Evolutionary conservation across 345 rosid genomes (phyloP).

Genomic region (Acer negundo): DNA sequence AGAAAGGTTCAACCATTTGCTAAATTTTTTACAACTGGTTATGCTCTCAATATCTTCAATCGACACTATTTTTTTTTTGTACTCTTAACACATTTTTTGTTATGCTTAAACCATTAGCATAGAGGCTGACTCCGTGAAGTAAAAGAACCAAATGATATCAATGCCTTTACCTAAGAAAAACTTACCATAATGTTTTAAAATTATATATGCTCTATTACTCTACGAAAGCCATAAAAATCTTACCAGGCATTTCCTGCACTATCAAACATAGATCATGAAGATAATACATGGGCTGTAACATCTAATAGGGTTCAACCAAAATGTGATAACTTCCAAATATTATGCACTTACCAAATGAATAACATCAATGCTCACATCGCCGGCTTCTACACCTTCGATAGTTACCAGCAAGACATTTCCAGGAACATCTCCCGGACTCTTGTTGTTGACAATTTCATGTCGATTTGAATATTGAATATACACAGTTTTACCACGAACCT

Average conservation of each 20-base stretch:
- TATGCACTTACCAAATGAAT: slow-evolving; percentile 78
- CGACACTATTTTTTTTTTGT: neutral
- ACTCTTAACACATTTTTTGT: neutral
- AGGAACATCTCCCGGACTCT: slow-evolving; percentile 95
- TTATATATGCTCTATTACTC: neutral
- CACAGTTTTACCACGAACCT: slow-evolving; percentile 90
- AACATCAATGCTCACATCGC: slow-evolving; percentile 88
- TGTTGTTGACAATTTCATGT: slow-evolving; percentile 94
- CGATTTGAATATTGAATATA: slow-evolving; percentile 95
- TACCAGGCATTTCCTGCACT: neutral
- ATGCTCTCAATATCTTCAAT: neutral
- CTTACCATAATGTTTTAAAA: neutral
- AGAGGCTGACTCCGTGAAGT: neutral
- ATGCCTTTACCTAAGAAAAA: slow-evolving; percentile 1
- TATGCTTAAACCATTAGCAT: neutral
- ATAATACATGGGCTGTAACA: neutral
- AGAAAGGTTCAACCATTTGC: neutral
- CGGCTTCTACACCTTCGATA: slow-evolving; percentile 93
- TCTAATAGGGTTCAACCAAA: neutral
- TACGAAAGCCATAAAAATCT: neutral
- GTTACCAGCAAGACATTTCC: slow-evolving; percentile 94
- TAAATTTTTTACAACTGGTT: neutral
- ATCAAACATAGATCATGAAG: neutral
- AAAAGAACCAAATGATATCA: neutral
- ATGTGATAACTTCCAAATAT: neutral